These are phyloP conservation scores for Xylaria cubensis DNA, from an alignment of 495 filamentous ascomycete species.

Conservation along the genomic window DNA sequence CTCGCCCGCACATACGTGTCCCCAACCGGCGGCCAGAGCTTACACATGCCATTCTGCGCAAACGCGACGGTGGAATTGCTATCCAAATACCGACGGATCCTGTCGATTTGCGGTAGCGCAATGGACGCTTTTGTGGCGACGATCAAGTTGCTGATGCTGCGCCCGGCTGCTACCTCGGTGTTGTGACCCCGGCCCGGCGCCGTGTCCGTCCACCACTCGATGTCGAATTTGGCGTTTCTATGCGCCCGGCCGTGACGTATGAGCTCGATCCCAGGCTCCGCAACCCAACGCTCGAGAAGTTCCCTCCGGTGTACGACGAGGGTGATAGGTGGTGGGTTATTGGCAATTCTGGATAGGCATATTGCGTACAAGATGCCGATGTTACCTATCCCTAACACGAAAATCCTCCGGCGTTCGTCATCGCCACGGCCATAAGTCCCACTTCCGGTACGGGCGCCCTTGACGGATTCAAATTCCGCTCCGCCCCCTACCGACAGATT, in stretches of 20 bases:
- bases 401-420: slow-evolving; percentile 36
- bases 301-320: slow-evolving; percentile 53
- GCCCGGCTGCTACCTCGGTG: slow-evolving; percentile 34
- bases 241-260: slow-evolving; percentile 43
- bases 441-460: not conserved
- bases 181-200: slow-evolving; percentile 28
- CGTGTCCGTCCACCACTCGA: slow-evolving; percentile 55
- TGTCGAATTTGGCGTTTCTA: slow-evolving; percentile 53
- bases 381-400: slow-evolving; percentile 63
- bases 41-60: slow-evolving; percentile 83
- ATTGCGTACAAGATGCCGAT: slow-evolving; percentile 56
- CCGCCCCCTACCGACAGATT: slow-evolving; percentile 27
- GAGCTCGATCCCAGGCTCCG: slow-evolving; percentile 40
- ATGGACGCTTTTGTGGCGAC: slow-evolving; percentile 71
- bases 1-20: slow-evolving; percentile 36
- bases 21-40: slow-evolving; percentile 68
- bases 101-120: slow-evolving; percentile 64
- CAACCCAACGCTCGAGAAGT: slow-evolving; percentile 48
- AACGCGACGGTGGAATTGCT: slow-evolving; percentile 72
- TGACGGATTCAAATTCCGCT: not conserved
- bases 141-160: slow-evolving; percentile 74
- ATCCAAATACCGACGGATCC: slow-evolving; percentile 67
- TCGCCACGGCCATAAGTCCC: not conserved
- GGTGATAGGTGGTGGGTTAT: slow-evolving; percentile 48
- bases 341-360: slow-evolving; percentile 40